phyloP scores from a whole-genome alignment of 257 asterid species.

The Solanum okadae region DNA sequence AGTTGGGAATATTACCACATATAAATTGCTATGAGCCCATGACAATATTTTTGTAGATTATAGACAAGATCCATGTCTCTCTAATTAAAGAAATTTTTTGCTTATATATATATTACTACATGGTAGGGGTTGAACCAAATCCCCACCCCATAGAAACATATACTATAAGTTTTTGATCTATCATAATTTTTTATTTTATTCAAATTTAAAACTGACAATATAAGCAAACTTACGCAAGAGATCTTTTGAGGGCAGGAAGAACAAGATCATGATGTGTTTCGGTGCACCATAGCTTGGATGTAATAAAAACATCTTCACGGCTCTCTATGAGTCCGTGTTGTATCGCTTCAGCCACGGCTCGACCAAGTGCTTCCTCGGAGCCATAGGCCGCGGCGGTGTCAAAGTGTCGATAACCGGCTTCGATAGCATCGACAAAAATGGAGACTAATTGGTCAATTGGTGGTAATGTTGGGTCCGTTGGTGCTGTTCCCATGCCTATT shows the following conservation, averaged over 20 bases:
- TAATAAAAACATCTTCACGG: constrained; percentile 36
- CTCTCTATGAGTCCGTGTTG: constrained; percentile 20
- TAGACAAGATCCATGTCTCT: neutral
- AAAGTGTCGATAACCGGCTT: constrained; percentile 41
- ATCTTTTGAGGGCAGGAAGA: constrained; percentile 30
- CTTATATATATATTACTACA: neutral
- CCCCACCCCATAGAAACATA: too few species aligned
- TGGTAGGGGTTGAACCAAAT: too few species aligned
- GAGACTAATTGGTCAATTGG: constrained; percentile 21
- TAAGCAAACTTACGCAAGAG: constrained; percentile 22
- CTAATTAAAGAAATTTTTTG: neutral
- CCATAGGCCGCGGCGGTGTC: constrained; percentile 46
- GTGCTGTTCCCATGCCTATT: neutral
- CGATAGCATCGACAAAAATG: constrained; percentile 18
- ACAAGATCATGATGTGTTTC: constrained; percentile 33
- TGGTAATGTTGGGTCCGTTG: constrained; percentile 11
- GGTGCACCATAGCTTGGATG: constrained; percentile 28
- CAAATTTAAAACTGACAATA: neutral
- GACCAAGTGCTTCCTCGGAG: constrained; percentile 33
- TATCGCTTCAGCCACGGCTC: constrained; percentile 27
- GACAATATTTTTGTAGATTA: neutral
- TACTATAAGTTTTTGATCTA: neutral
- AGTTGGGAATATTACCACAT: neutral
- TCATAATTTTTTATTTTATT: neutral
- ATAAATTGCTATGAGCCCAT: neutral